Conservation (phyloP, 2,329 filamentous ascomycete genomes). For the Aureobasidium sp. region DNA sequence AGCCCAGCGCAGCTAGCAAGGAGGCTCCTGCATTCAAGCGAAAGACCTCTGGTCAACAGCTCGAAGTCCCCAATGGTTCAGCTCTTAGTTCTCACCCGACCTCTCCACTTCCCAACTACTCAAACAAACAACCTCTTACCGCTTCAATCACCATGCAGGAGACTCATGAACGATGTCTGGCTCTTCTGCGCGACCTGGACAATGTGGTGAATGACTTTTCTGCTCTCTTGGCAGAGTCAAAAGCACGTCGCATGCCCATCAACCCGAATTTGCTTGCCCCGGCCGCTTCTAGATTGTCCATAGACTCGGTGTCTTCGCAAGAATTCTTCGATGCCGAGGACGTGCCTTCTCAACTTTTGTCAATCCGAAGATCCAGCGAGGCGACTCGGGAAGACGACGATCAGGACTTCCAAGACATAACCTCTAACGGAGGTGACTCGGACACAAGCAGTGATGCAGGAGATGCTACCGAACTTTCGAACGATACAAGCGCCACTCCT, state of each 20-base stretch:
- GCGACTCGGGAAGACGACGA: slow-evolving; percentile 51
- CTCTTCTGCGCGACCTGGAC: slow-evolving; percentile 79
- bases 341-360: slow-evolving; percentile 61
- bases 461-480: slow-evolving; percentile 28
- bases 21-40: slow-evolving; percentile 39
- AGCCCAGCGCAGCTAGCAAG: slow-evolving; percentile 52
- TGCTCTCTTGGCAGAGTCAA: slow-evolving; percentile 67
- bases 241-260: slow-evolving; percentile 58
- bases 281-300: slow-evolving; percentile 55
- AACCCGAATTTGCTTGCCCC: neutral
- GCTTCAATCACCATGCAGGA: slow-evolving; percentile 38
- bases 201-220: slow-evolving; percentile 77
- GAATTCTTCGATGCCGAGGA: slow-evolving; percentile 93
- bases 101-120: slow-evolving; percentile 28
- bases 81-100: slow-evolving; percentile 24
- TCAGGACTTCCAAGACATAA: slow-evolving; percentile 34
- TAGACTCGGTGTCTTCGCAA: slow-evolving; percentile 74
- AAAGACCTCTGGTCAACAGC: slow-evolving; percentile 46
- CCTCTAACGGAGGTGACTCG: slow-evolving; percentile 47
- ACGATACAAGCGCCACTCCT: slow-evolving; percentile 21
- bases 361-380: slow-evolving; percentile 66
- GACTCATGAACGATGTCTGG: slow-evolving; percentile 75
- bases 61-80: slow-evolving; percentile 41
- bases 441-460: slow-evolving; percentile 57
- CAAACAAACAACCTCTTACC: slow-evolving; percentile 26